Base-by-base conservation (phyloP, 129 eudicot genomes). In the Tagetes patula region DNA sequence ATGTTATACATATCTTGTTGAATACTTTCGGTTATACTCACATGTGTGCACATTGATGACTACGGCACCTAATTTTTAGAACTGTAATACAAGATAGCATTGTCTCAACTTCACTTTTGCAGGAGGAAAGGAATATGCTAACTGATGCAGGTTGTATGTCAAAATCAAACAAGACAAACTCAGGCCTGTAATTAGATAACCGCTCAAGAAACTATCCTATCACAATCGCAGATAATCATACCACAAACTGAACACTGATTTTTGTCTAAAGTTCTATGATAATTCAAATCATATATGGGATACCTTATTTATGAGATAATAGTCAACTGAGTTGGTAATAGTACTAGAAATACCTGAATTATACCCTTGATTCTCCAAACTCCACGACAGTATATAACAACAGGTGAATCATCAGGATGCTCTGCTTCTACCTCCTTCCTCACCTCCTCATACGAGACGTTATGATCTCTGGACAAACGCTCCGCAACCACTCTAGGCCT, bases 321-420 rank as follows among this genome's bases (percentile, higher is more conserved):
- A 45, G 43, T 2, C 11, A 73, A 61, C 10, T 33, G 11, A 45
- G 41, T 73, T 73, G 45, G 49, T 9, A 79, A 20, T 20, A 20
- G 27, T 20, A 20, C 27, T 20, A 20, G 27, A 20, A 20, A 49
- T 81, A 94, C 98, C 98, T 94, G 98, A 69, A 94, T 94, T 74
- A 94, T 94, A 58, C 98, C 98, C 75, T 87, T 94, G 65, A 94
- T 90, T 82, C 98, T 90, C 98, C 98, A 94, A 84, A 90, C 98
- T 49, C 98, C 98, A 14, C 91, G 85, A 68, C 83, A 80, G 65
- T 90, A 78, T 27, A 94, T 81, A 45, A 94, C 98, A 45, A 94
- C 78, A 64, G 89, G 82, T n/a, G 91, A 71, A 72, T 89, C 96
- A 62, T 86, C 96, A 39, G 98, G 96, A 85, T 94, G 96, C 59